phyloP scores from a whole-genome alignment of 2,329 filamentous ascomycete genomes.

The Fusarium sp. region DNA sequence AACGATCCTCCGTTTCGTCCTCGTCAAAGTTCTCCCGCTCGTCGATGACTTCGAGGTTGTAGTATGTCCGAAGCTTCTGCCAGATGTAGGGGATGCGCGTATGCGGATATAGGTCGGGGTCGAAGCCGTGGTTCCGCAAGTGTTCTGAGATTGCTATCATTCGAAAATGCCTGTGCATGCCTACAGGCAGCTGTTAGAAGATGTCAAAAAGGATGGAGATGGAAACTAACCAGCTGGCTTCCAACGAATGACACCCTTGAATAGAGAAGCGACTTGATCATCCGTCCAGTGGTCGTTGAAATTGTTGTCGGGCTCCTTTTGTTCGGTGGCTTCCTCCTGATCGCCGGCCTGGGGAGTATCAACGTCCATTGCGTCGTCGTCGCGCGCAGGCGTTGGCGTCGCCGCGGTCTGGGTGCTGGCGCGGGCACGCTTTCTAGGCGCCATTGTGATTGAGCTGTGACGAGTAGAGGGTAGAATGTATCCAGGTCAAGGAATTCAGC shows the following conservation, averaged over 20 bases:
- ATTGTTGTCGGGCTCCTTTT: constrained; percentile 37
- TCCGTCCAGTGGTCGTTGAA: constrained; percentile 87
- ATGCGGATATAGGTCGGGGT: constrained; percentile 77
- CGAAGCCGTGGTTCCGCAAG: constrained; percentile 82
- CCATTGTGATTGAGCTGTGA: constrained; percentile 60
- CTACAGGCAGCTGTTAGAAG: constrained; percentile 54
- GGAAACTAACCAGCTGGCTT: constrained; percentile 84
- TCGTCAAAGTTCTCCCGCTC: constrained; percentile 81
- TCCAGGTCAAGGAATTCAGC: neutral
- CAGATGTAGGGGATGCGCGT: constrained; percentile 93
- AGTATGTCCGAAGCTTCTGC: constrained; percentile 85
- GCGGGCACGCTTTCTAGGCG: constrained; percentile 76
- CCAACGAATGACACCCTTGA: constrained; percentile 93
- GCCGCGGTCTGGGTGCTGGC: constrained; percentile 64
- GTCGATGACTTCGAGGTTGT: constrained; percentile 87
- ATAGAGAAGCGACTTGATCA: constrained; percentile 91
- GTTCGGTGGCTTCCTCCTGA: constrained; percentile 45
- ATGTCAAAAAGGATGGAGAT: neutral
- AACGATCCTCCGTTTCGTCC: constrained; percentile 68
- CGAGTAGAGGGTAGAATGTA: neutral
- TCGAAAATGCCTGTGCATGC: constrained; percentile 93
- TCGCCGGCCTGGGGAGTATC: constrained; percentile 68
- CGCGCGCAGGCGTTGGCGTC: constrained; percentile 64
- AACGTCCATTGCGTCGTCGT: constrained; percentile 72
- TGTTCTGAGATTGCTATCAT: constrained; percentile 89